Evolutionary conservation across 345 rosid species (phyloP).

Genomic region (Clarkia xantiana): DNA sequence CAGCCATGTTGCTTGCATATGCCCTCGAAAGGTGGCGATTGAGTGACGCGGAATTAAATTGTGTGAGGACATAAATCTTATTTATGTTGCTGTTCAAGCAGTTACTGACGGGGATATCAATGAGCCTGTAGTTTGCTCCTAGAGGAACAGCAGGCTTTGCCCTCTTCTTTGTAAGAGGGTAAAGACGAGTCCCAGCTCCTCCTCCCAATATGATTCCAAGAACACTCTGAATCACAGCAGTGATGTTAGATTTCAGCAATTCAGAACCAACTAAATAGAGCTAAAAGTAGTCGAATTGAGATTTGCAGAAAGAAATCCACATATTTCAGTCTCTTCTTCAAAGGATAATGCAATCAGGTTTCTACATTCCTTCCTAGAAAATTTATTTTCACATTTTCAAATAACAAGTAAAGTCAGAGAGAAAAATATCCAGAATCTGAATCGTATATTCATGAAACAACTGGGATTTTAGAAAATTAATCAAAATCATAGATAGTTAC

Average conservation of each 20-base stretch:
- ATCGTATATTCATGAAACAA: no score
- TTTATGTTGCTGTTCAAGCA: slow-evolving; percentile 85
- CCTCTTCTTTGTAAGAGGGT: slow-evolving; percentile 92
- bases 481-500: no score
- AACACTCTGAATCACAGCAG: slow-evolving; percentile 47
- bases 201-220: slow-evolving; percentile 93
- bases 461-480: no score
- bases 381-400: no score
- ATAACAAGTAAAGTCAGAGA: no score
- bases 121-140: slow-evolving; percentile 89
- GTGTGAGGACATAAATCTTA: slow-evolving; percentile 91
- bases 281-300: no score
- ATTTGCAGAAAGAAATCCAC: no score
- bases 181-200: slow-evolving; percentile 86
- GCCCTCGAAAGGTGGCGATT: slow-evolving; percentile 93
- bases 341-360: no score
- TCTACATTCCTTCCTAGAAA: no score
- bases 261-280: no score
- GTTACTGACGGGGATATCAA: slow-evolving; percentile 93
- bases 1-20: slow-evolving; percentile 93
- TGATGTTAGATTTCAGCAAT: background rate
- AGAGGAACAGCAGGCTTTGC: slow-evolving; percentile 94
- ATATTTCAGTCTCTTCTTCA: no score
- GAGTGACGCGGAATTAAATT: slow-evolving; percentile 90
- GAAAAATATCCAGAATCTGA: no score